A percentile compares a stretch with the other conserved stretches of the same genome.
These are phyloP conservation scores for Ophiostoma perfectum DNA, from an alignment of 2,329 filamentous ascomycete genomes.

Conservation along the genomic window DNA sequence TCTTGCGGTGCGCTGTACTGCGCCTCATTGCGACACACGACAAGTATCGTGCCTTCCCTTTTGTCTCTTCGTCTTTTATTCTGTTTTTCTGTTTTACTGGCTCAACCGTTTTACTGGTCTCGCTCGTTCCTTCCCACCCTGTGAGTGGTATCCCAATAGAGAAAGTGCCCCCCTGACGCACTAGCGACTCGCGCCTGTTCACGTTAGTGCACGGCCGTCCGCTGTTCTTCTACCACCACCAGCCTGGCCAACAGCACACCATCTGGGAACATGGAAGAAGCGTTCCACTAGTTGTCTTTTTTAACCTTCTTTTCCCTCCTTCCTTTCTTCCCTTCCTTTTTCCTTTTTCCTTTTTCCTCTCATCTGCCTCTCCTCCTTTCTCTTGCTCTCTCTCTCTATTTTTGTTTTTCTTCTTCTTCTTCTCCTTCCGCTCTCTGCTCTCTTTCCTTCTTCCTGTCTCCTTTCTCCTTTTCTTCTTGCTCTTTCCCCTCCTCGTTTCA, in stretches of 20 bases:
- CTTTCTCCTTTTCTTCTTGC: background rate
- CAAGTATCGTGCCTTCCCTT: background rate
- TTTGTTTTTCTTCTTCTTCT: background rate
- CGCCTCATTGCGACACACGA: too few relatives aligned
- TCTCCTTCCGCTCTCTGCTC: background rate
- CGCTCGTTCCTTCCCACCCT: background rate
- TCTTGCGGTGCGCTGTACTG: background rate
- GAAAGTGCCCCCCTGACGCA: background rate
- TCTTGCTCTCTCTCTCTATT: background rate
- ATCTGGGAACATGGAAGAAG: background rate
- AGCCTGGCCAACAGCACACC: background rate
- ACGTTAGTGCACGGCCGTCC: background rate
- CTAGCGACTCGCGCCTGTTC: slow-evolving; percentile 4
- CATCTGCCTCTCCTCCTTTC: background rate
- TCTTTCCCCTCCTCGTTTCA: background rate
- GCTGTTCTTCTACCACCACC: background rate
- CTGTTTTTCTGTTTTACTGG: too few relatives aligned
- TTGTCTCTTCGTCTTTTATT: too few relatives aligned
- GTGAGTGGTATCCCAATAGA: slow-evolving; percentile 1
- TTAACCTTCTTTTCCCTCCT: background rate
- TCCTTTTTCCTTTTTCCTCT: background rate
- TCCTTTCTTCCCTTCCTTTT: background rate
- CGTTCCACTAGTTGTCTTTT: background rate
- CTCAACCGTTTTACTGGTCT: background rate
- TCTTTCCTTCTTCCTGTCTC: background rate